Evolutionary conservation across 2,329 filamentous ascomycete genomes (phyloP), one percentile per base, ranked within the genome.

Genomic region (Colletotrichum lupini): DNA sequence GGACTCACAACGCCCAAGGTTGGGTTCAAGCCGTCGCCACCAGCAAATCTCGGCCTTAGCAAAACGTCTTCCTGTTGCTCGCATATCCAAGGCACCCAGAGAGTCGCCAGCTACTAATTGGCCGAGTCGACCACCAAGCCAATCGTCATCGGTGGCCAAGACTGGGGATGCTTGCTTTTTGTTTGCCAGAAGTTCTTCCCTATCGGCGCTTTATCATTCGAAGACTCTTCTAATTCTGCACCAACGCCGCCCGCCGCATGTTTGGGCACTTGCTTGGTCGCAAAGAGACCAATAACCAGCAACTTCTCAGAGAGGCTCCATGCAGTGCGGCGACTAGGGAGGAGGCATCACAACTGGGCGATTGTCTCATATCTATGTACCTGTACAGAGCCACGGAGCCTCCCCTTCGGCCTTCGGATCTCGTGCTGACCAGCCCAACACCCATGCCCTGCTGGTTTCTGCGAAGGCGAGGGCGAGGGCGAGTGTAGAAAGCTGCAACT

Each of bases 261-360:
- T 49, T 24, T 24, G 19, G 12, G 2, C 28, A 30, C 46, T 53
- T 46, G 24, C 16, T 46, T 9, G 19, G 60, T 64, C 66, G 70
- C 70, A 64, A 69, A 73, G n/a, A 28, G 35, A 30, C 70, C 66
- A 69, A 69, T 69, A 30, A 53, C 26, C 42, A 24, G 42, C 22
- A 55, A 30, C 53, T 28, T n/a, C 22, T 7, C 14, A 35, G 28
- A 16, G 64, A 63, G 70, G 53, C 66, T 35, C 55, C 55, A 59
- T 68, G 28, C 58, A 60, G 24, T 52, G 57, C 58, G 30, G 37
- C 19, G 11, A 22, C 64, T 37, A 9, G 4, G 11, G n/a, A 28
- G 26, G 28, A 63, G 46, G 32, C 52, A 46, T 28, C 7, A 32
- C 28, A n/a, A 37, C 9, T 56, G 22, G 22, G 32, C 53, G 49